A percentile compares a stretch with the other conserved stretches of the same genome.
Evolutionary conservation across 805 yeast species (phyloP).

Genomic region (Hanseniaspora lindneri): DNA sequence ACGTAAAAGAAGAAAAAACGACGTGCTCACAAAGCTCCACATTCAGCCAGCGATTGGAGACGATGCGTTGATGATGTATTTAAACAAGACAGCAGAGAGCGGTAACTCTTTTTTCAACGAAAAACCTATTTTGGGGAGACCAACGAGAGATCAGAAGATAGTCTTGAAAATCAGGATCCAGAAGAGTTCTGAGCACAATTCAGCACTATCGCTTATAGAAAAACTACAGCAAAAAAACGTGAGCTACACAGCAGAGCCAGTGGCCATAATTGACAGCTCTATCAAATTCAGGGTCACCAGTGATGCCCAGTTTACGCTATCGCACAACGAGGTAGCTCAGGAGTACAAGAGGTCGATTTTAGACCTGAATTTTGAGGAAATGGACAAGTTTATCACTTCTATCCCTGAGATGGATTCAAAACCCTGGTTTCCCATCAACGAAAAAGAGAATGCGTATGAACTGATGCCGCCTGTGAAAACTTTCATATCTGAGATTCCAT

Average conservation of each 20-base stretch:
- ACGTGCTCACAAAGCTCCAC: slow-evolving; percentile 2
- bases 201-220: slow-evolving; percentile 14
- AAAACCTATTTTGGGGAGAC: slow-evolving; percentile 52
- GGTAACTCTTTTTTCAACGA: slow-evolving; percentile 30
- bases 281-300: slow-evolving; percentile 74
- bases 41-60: slow-evolving; percentile 19
- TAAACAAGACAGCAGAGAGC: slow-evolving; percentile 31
- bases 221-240: slow-evolving; percentile 16
- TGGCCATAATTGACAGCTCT: slow-evolving; percentile 54
- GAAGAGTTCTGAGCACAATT: slow-evolving; percentile 28
- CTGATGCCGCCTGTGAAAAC: slow-evolving; percentile 81
- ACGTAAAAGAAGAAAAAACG: slow-evolving; percentile 3
- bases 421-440: slow-evolving; percentile 30
- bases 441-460: slow-evolving; percentile 31
- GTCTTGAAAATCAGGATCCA: slow-evolving; percentile 52
- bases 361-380: slow-evolving; percentile 25
- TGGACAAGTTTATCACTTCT: slow-evolving; percentile 26
- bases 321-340: slow-evolving; percentile 40
- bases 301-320: slow-evolving; percentile 69
- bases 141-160: slow-evolving; percentile 44
- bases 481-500: slow-evolving; percentile 65
- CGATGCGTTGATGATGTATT: slow-evolving; percentile 23
- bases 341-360: slow-evolving; percentile 26
- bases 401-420: slow-evolving; percentile 31
- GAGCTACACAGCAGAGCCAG: slow-evolving; percentile 41